These are phyloP conservation scores for Yamadazyma sp. DNA, from an alignment of 1,139 yeast species.

Conservation along the genomic window DNA sequence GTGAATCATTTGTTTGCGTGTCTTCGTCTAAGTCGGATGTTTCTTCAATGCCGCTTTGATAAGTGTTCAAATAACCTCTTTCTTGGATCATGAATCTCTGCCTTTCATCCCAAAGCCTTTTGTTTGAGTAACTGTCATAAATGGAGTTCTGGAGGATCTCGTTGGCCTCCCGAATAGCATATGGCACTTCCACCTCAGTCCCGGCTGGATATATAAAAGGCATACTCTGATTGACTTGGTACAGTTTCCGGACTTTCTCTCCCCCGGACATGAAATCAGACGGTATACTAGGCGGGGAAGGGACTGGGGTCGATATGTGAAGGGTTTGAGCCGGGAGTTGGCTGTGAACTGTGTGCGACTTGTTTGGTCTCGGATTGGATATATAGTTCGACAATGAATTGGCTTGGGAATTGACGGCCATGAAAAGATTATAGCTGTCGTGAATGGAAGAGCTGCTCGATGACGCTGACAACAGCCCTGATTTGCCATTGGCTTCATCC, in stretches of 20 bases:
- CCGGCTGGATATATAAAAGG: conserved; percentile 72
- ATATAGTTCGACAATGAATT: conserved; percentile 57
- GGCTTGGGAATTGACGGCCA: conserved; percentile 46
- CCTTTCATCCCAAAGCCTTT: conserved; percentile 72
- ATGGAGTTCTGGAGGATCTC: conserved; percentile 60
- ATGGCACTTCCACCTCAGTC: conserved; percentile 51
- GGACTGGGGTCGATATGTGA: conserved; percentile 87
- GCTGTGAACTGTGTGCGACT: conserved; percentile 53
- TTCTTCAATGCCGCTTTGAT: too few species aligned
- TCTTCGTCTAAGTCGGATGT: too few species aligned
- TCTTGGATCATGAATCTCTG: conserved; percentile 73
- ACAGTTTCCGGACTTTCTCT: conserved; percentile 67
- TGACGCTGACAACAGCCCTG: background rate
- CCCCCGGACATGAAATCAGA: conserved; percentile 56
- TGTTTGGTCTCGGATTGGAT: conserved; percentile 58
- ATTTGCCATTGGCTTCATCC: conserved; percentile 8
- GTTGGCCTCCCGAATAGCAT: conserved; percentile 75
- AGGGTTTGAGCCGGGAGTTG: conserved; percentile 63
- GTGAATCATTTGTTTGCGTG: conserved; percentile 12
- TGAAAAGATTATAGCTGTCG: conserved; percentile 31
- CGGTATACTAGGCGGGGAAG: conserved; percentile 78
- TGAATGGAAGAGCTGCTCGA: conserved; percentile 17
- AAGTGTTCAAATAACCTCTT: conserved; percentile 57
- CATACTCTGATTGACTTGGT: conserved; percentile 74
- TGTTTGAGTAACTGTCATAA: conserved; percentile 61